These are phyloP conservation scores for Cystobasidiaceae sp. DNA, from an alignment of 1,284 basidiomycete genomes.

Conservation along the genomic window DNA sequence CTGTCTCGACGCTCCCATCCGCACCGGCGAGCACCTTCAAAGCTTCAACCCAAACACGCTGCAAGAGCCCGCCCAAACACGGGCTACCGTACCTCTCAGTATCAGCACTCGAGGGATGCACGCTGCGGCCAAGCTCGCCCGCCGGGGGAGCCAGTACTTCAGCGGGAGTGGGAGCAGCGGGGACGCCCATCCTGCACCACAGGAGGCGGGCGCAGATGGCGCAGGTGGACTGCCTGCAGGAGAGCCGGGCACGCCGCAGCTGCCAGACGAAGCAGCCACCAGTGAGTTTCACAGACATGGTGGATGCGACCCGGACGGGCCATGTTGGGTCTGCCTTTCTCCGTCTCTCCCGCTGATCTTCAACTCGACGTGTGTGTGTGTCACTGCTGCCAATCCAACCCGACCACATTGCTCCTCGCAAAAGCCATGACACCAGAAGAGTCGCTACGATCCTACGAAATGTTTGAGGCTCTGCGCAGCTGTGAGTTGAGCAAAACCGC, in stretches of 20 bases:
- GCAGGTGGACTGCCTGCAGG: background rate
- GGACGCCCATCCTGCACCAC: background rate
- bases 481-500: constrained; percentile 34
- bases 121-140: constrained; percentile 18
- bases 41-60: no score
- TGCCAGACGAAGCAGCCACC: background rate
- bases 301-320: background rate
- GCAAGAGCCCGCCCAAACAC: no score
- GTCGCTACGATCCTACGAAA: constrained; percentile 33
- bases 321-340: no score
- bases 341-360: background rate
- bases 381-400: no score
- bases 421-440: constrained; percentile 35
- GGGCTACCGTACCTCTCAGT: background rate
- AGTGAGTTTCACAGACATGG: background rate
- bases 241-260: background rate
- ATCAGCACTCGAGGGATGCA: background rate
- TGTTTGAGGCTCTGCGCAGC: constrained; percentile 39
- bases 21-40: no score
- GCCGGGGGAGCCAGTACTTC: constrained; percentile 12
- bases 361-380: background rate
- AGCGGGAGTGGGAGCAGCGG: background rate
- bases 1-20: no score
- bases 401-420: no score
- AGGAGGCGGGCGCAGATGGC: background rate